A percentile compares a stretch with the other conserved stretches of the same genome.
Evolutionary conservation across 192 early-diverging fungal genomes (phyloP).

Genomic region (Linnemannia zychae): DNA sequence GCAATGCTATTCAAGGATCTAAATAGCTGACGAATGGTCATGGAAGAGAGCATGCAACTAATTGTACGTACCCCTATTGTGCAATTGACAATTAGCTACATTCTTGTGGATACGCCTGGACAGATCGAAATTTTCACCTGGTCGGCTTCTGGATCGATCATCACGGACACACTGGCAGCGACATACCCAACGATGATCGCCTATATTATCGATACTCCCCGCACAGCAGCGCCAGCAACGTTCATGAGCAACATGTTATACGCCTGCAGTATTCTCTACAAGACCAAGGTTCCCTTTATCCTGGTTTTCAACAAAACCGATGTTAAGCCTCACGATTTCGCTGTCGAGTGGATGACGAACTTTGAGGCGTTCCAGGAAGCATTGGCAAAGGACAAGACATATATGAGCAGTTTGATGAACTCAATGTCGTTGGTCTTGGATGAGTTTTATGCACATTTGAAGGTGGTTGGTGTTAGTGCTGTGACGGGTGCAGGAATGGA

Average conservation of each 20-base stretch:
- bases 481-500: constrained; percentile 94
- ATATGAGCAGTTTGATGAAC: constrained; percentile 94
- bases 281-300: constrained; percentile 96
- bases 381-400: constrained; percentile 83
- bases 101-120: constrained; percentile 95
- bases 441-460: constrained; percentile 92
- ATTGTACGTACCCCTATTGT: not conserved
- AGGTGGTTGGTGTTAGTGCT: constrained; percentile 90
- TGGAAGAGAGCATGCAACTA: not conserved
- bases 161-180: constrained; percentile 93
- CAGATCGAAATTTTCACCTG: constrained; percentile 99
- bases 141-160: constrained; percentile 96
- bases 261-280: constrained; percentile 97
- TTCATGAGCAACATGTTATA: constrained; percentile 99
- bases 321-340: constrained; percentile 91
- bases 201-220: constrained; percentile 97
- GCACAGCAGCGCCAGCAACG: constrained; percentile 90
- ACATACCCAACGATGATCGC: constrained; percentile 92
- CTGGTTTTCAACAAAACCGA: constrained; percentile 98
- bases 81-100: constrained; percentile 66
- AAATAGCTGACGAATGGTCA: not conserved
- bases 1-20: too few species aligned
- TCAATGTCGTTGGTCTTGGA: constrained; percentile 97
- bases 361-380: constrained; percentile 95
- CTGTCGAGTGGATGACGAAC: constrained; percentile 96